Conservation (phyloP, 768 basidiomycete genomes). For the Hypsizygus marmoreus region DNA sequence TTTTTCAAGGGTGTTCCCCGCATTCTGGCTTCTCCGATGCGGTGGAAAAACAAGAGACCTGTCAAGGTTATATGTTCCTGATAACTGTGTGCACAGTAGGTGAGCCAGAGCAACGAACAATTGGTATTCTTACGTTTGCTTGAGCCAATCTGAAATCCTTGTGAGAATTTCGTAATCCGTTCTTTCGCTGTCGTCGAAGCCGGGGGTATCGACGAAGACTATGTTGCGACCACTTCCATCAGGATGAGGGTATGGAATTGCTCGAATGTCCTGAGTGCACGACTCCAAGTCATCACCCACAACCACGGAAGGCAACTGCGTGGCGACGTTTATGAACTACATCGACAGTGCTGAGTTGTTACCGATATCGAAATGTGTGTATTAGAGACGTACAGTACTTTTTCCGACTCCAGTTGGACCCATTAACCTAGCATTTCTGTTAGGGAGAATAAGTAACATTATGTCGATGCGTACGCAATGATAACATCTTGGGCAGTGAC, state of each 20-base stretch:
- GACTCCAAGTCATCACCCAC: slow-evolving; percentile 23
- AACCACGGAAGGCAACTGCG: background rate
- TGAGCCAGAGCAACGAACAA: background rate
- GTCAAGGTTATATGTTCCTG: slow-evolving; percentile 26
- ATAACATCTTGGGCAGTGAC: slow-evolving; percentile 15
- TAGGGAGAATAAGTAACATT: background rate
- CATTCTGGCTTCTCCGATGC: slow-evolving; percentile 41
- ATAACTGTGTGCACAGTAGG: slow-evolving; percentile 19
- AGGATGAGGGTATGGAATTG: slow-evolving; percentile 20
- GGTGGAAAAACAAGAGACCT: slow-evolving; percentile 48
- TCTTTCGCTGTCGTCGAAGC: slow-evolving; percentile 26
- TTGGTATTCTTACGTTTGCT: slow-evolving; percentile 20
- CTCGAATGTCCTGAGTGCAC: slow-evolving; percentile 20
- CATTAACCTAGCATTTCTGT: slow-evolving; percentile 20
- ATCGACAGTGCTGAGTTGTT: background rate
- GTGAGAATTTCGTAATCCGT: slow-evolving; percentile 25
- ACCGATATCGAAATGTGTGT: background rate
- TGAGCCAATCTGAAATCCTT: slow-evolving; percentile 26
- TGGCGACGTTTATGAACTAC: slow-evolving; percentile 27
- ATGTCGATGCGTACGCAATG: slow-evolving; percentile 15
- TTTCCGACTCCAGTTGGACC: slow-evolving; percentile 32
- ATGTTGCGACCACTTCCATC: slow-evolving; percentile 18
- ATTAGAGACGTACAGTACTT: slow-evolving; percentile 22
- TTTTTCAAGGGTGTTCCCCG: slow-evolving; percentile 44
- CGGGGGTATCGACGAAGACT: slow-evolving; percentile 29